A percentile compares a stretch with the other conserved stretches of the same genome.
phyloP scores from a whole-genome alignment of 257 asterid species.

The Fraxinus pennsylvanica region DNA sequence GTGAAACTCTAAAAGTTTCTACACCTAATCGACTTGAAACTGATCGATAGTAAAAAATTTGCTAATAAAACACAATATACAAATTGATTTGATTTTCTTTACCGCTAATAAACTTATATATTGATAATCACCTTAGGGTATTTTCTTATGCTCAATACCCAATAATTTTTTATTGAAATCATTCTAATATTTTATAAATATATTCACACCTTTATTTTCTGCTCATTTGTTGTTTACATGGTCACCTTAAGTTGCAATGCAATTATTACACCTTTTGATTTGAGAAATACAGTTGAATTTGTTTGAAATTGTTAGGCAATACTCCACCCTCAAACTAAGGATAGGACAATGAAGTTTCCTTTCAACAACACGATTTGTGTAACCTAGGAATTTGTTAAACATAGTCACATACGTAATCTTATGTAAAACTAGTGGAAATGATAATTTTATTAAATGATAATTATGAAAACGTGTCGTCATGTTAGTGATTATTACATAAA shows the following conservation, averaged over 20 bases:
- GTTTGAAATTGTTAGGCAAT: slow-evolving; percentile 34
- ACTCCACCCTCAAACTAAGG: slow-evolving; percentile 19
- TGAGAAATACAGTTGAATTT: slow-evolving; percentile 5
- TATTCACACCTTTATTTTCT: no score
- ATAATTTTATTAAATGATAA: background rate
- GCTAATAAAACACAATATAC: no score
- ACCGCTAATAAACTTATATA: no score
- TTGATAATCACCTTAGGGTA: no score
- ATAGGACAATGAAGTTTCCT: background rate
- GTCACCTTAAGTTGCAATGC: background rate
- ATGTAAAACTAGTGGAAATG: background rate
- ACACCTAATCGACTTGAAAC: no score
- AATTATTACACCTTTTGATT: background rate
- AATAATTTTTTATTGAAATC: no score
- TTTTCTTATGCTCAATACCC: no score
- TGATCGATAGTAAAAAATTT: no score
- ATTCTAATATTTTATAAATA: no score
- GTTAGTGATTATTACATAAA: background rate
- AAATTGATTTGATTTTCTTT: no score
- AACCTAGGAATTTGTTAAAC: background rate
- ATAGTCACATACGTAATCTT: slow-evolving; percentile 13
- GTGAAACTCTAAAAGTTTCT: no score
- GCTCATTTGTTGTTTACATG: no score
- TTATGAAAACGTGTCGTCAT: background rate
- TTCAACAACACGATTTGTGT: background rate